Conservation (phyloP, 495 filamentous ascomycete genomes). For the Aspergillus asperescens region DNA sequence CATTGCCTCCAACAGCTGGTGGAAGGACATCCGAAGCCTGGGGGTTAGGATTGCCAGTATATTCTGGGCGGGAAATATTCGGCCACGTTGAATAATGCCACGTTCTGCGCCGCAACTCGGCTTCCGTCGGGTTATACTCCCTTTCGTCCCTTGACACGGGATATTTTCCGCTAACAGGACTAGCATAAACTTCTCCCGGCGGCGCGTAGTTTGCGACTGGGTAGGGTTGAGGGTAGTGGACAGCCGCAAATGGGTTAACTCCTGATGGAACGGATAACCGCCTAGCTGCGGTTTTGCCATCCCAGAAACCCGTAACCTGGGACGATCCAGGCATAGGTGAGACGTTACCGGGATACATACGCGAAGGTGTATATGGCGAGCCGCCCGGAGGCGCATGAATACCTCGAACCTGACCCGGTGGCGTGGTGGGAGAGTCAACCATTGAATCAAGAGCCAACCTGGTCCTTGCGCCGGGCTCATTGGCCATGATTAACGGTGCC, state of each 20-base stretch:
- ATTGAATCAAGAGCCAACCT: constrained; percentile 20
- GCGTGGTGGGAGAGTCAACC: constrained; percentile 55
- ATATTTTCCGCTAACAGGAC: constrained; percentile 66
- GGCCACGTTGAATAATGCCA: constrained; percentile 82
- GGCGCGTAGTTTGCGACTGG: constrained; percentile 49
- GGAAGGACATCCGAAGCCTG: constrained; percentile 56
- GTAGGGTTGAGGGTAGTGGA: constrained; percentile 51
- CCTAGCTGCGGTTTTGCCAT: constrained; percentile 63
- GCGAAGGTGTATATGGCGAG: constrained; percentile 49
- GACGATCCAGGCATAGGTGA: constrained; percentile 66
- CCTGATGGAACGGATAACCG: constrained; percentile 77
- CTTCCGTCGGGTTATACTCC: constrained; percentile 54
- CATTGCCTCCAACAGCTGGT: constrained; percentile 47
- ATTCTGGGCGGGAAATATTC: constrained; percentile 53
- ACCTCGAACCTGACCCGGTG: constrained; percentile 41
- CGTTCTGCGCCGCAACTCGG: constrained; percentile 74
- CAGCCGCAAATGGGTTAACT: constrained; percentile 66
- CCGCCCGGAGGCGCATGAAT: constrained; percentile 53
- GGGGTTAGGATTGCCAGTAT: constrained; percentile 53
- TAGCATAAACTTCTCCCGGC: constrained; percentile 55
- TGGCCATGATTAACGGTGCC: constrained; percentile 79
- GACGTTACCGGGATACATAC: constrained; percentile 67
- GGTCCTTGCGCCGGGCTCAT: constrained; percentile 51
- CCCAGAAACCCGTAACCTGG: constrained; percentile 63
- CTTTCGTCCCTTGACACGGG: constrained; percentile 62